These are phyloP conservation scores for Physcia stellaris DNA, from an alignment of 495 filamentous ascomycete genomes.

Conservation along the genomic window DNA sequence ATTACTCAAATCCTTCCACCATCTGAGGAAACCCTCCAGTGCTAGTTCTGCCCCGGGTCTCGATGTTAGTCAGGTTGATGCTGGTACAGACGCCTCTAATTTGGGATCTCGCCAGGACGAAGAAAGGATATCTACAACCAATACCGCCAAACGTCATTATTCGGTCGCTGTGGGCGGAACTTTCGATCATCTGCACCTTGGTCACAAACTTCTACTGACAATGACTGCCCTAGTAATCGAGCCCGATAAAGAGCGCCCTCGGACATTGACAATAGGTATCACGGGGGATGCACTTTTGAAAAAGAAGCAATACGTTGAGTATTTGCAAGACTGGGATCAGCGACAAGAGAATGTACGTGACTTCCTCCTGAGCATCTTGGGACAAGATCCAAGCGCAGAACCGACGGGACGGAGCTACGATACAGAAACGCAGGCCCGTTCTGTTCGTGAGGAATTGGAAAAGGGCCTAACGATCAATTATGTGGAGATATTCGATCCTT, in stretches of 20 bases:
- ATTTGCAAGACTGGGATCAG: constrained; percentile 62
- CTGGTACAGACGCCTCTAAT: constrained; percentile 21
- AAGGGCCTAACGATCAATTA: constrained; percentile 46
- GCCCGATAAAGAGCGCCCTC: constrained; percentile 20
- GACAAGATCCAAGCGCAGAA: constrained; percentile 16
- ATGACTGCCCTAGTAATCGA: constrained; percentile 63
- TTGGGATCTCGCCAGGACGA: constrained; percentile 18
- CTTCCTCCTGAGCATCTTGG: constrained; percentile 61
- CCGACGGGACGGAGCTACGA: neutral
- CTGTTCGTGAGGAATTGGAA: constrained; percentile 23
- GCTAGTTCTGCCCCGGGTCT: constrained; percentile 27
- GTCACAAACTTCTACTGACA: constrained; percentile 89
- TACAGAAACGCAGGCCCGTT: neutral
- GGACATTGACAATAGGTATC: constrained; percentile 65
- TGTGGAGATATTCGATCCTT: constrained; percentile 76
- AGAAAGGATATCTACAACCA: constrained; percentile 31
- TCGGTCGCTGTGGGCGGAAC: constrained; percentile 82
- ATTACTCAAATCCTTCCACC: constrained; percentile 20
- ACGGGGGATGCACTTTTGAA: constrained; percentile 73
- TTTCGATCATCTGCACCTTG: constrained; percentile 90
- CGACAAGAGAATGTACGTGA: constrained; percentile 51
- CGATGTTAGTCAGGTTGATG: constrained; percentile 30
- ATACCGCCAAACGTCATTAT: constrained; percentile 31
- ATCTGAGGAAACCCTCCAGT: constrained; percentile 17
- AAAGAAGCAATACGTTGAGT: constrained; percentile 78